These are phyloP conservation scores for Sphagnum fallax DNA, from an alignment of 228 moss, liverwort and hornwort genomes.

Conservation along the genomic window DNA sequence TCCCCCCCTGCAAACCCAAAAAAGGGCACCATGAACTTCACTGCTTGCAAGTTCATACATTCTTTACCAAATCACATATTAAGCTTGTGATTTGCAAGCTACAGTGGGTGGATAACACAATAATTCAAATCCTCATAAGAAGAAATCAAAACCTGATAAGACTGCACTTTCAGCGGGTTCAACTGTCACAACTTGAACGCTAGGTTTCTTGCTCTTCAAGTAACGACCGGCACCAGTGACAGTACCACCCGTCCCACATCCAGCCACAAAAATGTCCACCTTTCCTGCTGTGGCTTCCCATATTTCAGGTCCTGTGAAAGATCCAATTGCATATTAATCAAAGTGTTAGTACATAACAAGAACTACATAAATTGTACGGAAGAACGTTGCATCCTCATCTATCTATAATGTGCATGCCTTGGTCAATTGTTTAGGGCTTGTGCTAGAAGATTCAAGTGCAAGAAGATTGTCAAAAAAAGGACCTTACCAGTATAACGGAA, in stretches of 20 bases:
- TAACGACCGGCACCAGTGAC: slow-evolving; percentile 60
- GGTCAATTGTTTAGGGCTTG: not conserved
- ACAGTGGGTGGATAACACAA: too few relatives aligned
- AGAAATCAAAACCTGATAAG: slow-evolving; percentile 42
- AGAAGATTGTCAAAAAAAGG: not conserved
- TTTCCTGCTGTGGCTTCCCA: slow-evolving; percentile 79
- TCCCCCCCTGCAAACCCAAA: slow-evolving; percentile 43
- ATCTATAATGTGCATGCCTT: not conserved
- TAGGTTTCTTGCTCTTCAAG: slow-evolving; percentile 49
- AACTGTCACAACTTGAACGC: slow-evolving; percentile 44
- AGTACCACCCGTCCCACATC: slow-evolving; percentile 74
- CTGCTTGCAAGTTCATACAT: too few relatives aligned
- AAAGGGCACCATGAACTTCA: too few relatives aligned
- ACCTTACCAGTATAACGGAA: slow-evolving; percentile 64
- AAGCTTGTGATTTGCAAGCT: too few relatives aligned
- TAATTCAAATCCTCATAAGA: slow-evolving; percentile 35
- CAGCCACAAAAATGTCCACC: slow-evolving; percentile 68
- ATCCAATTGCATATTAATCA: not conserved
- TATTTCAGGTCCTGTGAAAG: slow-evolving; percentile 67
- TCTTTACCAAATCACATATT: too few relatives aligned
- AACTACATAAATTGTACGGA: not conserved
- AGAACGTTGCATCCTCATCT: not conserved
- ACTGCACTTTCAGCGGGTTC: slow-evolving; percentile 81
- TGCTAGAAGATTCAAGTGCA: not conserved
- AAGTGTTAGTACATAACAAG: too few relatives aligned